Base-by-base conservation (phyloP, 225 moss, liverwort and hornwort genomes). In the Lunularia cruciata region DNA sequence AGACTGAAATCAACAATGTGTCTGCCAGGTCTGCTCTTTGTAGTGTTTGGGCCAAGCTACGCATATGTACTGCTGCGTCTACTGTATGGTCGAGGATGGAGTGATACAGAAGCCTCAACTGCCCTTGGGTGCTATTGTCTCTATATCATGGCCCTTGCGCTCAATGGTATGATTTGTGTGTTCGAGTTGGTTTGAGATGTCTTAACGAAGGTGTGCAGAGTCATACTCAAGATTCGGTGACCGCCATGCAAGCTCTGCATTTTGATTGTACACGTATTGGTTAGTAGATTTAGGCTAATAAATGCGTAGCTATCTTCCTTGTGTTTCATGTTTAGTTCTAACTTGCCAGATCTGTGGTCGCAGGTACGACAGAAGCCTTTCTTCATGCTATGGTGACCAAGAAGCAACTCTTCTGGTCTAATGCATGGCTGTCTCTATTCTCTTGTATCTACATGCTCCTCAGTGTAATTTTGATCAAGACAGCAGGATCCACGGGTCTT, bases 71-170 rank as follows among this genome's bases (percentile, higher is more conserved):
- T 98, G 62, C 81, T 98, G 57, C 90, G 93, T 52, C 60, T 87
- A 56, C 70, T 98, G 32, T 98, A 89, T 71, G 75, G 78, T 60
- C 82, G 77, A 73, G 80, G 84, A 45, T 93, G 90, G 98, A 91
- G 93, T 78, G 93, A 92, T 60, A 90, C 90, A 36, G 93, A 93
- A 81, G 98, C 98, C 52, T 83, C 98, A 38, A 66, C 72, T 45
- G 98, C 90, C 35, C 72, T 98, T 72, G 98, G 91, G 76, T 89
- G 83, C 75, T 98, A 93, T 56, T 98, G 98, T 73, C 25, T 93
- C 11, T 98, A 89, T 60, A 83, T 98, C 34, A 79, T 98, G 65
- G 87, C 86, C 67, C 83, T 98, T 57, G 87, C 98, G 31, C 55
- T 98, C 0, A 98, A 98, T 72, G 98, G 98, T 94, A 76, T 26